Evolutionary conservation across 306 rosid genomes (phyloP).

Genomic region (Mucuna pruriens): DNA sequence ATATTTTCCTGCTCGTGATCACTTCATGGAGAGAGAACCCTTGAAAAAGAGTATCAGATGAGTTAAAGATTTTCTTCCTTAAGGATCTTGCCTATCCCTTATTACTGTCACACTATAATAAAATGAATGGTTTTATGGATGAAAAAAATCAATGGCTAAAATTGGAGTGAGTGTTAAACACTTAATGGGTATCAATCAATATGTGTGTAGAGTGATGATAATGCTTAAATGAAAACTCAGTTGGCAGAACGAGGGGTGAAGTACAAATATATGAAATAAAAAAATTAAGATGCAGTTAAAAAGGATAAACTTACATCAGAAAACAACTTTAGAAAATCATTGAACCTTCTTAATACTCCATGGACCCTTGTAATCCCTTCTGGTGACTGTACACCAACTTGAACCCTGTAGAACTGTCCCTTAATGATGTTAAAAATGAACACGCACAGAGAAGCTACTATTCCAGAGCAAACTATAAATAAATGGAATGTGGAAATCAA

Average conservation of each 20-base stretch:
- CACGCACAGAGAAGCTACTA: conserved; percentile 33
- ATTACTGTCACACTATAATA: neutral
- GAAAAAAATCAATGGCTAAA: conserved; percentile 23
- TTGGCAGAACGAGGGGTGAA: conserved; percentile 5
- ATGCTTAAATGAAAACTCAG: neutral
- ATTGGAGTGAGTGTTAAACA: neutral
- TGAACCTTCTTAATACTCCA: conserved; percentile 88
- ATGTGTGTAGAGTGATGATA: neutral
- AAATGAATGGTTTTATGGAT: conserved; percentile 4
- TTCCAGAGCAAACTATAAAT: conserved; percentile 26
- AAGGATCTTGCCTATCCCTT: neutral
- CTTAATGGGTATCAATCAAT: neutral
- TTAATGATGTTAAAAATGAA: conserved; percentile 64
- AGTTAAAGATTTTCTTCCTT: neutral
- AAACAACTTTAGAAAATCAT: conserved; percentile 87
- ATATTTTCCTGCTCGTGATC: conserved; percentile 1
- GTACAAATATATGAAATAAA: conserved; percentile 5
- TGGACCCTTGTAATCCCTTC: conserved; percentile 72
- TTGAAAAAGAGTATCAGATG: neutral
- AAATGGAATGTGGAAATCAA: neutral
- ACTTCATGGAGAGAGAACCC: neutral
- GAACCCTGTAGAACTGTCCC: conserved; percentile 99
- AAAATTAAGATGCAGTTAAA: neutral
- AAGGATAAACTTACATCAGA: conserved; percentile 71
- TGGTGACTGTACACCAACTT: conserved; percentile 93